Conservation (phyloP, 139 green algal genomes). For the Coccomyxa sp. region DNA sequence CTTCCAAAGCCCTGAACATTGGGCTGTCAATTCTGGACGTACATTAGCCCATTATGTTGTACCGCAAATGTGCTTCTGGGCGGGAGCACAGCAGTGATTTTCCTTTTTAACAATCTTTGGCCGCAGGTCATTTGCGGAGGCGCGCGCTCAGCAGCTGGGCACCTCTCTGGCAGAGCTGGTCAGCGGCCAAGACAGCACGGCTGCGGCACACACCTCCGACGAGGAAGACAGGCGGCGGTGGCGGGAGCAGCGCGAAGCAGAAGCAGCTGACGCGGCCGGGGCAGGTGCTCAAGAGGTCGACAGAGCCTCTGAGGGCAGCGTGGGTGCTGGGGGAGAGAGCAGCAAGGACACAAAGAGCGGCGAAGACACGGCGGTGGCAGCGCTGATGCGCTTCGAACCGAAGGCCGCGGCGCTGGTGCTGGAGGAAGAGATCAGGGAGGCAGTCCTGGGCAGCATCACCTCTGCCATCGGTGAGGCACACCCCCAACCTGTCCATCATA, state of each 20-base stretch:
- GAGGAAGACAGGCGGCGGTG: not conserved
- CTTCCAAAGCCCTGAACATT: too few species aligned
- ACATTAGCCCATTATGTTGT: too few species aligned
- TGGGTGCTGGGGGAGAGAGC: not conserved
- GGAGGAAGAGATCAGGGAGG: constrained; percentile 77
- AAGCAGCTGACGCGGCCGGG: not conserved
- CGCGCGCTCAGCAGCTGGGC: constrained; percentile 25
- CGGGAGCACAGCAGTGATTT: too few species aligned
- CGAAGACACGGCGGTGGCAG: constrained; percentile 2
- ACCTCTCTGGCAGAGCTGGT: constrained; percentile 10
- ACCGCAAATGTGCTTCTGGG: too few species aligned
- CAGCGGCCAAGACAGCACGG: not conserved
- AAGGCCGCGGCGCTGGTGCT: constrained; percentile 47
- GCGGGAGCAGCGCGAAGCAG: constrained; percentile 10
- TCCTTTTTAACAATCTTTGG: too few species aligned
- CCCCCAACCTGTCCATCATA: not conserved
- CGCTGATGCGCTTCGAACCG: constrained; percentile 47
- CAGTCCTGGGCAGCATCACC: constrained; percentile 62
- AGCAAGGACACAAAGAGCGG: not conserved
- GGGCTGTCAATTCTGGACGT: too few species aligned
- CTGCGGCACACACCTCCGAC: not conserved
- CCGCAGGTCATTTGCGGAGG: constrained; percentile 27
- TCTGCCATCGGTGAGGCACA: constrained; percentile 43
- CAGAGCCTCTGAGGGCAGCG: not conserved
- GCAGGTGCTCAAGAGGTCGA: not conserved